Base-by-base conservation (phyloP, 2,329 filamentous ascomycete genomes). In the Basipetospora sp. region DNA sequence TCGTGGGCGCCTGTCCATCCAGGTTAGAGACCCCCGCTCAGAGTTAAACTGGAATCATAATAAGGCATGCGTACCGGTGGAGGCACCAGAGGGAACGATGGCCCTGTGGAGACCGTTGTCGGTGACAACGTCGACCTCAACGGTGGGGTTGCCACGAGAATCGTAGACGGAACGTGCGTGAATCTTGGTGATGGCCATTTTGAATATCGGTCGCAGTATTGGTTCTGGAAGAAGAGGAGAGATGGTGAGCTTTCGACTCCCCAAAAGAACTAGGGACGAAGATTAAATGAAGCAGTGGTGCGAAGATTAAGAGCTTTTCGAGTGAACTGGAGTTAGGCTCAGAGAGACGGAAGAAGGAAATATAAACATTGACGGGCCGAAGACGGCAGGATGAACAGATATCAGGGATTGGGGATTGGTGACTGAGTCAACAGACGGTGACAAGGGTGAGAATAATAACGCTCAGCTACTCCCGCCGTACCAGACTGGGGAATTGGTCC, bases 101-200 rank as follows among this genome's bases (percentile, higher is more conserved):
- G 85, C 84, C 57, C 85, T 83, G 76, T 93, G 85, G 45, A 93
- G 79, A 56, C 86, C 86, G 51, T 80, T 88, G 69, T 90, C 82
- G 53, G 84, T 93, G 67, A 90, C 79, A 52, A 93, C 76, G 61
- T 93, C 86, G 52, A 93, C 86, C 73, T 94, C 86, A 57, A 93
- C 85, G 58, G 90, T 98, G 56, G 90, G 90, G 79, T 98, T 98
- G 61, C 76, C 76, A 60, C 90, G 88, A 63, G 90, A 96, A 76
- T 98, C 90, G 77, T 88, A 98, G 71, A 98, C 86, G 57, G 80
- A 87, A 60, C 90, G 82, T 58, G 82, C 83, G 74, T 87, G 81
- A 59, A 90, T 74, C 73, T 87, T 88, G 63, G 77, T 77, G 65
- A 90, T 84, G 56, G 82, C 69, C 90, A 98, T 98, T 50, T 59